These are phyloP conservation scores for Aaosphaeria arxii DNA, from an alignment of 2,329 filamentous ascomycete species.

Conservation along the genomic window DNA sequence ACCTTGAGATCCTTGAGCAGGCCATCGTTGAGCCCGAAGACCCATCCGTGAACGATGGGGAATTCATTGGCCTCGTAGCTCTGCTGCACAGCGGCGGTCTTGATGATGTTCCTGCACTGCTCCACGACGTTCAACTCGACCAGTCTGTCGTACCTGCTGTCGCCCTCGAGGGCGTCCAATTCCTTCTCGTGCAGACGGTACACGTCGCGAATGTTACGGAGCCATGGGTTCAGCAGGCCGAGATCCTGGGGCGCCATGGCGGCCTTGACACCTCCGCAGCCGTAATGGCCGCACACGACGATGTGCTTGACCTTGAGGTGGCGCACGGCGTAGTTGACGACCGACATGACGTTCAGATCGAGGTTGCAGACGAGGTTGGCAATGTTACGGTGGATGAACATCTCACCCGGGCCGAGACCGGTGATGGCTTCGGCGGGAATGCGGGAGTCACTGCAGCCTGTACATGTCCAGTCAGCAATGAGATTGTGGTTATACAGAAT, in stretches of 20 bases:
- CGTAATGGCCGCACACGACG: conserved; percentile 67
- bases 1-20: conserved; percentile 64
- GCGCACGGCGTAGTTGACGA: conserved; percentile 40
- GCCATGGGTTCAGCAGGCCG: conserved; percentile 70
- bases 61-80: conserved; percentile 61
- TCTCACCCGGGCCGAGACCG: conserved; percentile 26
- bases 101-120: conserved; percentile 38
- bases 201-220: conserved; percentile 71
- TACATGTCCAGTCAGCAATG: background rate
- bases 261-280: conserved; percentile 65
- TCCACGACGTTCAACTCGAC: conserved; percentile 39
- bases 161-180: conserved; percentile 50
- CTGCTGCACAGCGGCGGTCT: conserved; percentile 54
- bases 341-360: conserved; percentile 41
- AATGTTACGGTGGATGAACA: conserved; percentile 26
- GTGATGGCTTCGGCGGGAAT: conserved; percentile 42
- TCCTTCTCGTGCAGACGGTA: conserved; percentile 69
- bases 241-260: conserved; percentile 64
- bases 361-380: conserved; percentile 37
- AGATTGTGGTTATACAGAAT: background rate
- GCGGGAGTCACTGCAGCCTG: conserved; percentile 39
- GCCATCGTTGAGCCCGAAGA: conserved; percentile 67
- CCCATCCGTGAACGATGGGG: conserved; percentile 71
- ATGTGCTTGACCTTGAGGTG: conserved; percentile 61
- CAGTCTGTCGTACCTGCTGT: conserved; percentile 27